These are phyloP conservation scores for Elaphomyces granulatus DNA, from an alignment of 495 filamentous ascomycete species.

Conservation along the genomic window DNA sequence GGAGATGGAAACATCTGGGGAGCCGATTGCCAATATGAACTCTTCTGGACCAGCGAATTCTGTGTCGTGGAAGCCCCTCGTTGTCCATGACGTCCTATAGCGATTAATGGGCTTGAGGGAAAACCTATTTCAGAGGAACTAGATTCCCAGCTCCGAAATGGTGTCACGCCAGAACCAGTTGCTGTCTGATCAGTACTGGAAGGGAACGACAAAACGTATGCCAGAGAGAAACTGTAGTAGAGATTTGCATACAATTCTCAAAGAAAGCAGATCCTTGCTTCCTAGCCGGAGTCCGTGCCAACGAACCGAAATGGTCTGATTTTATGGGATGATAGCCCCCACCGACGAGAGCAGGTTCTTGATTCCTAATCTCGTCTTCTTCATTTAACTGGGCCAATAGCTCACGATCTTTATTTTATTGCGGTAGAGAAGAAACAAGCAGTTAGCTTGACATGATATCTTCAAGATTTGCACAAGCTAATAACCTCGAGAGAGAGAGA, in stretches of 20 bases:
- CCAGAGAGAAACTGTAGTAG: background rate
- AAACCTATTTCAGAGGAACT: constrained; percentile 16
- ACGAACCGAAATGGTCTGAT: background rate
- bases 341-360: background rate
- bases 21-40: background rate
- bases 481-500: too few species aligned
- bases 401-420: constrained; percentile 24
- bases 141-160: constrained; percentile 14
- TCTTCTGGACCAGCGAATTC: background rate
- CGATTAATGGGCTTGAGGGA: constrained; percentile 20
- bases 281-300: background rate
- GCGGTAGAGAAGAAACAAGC: constrained; percentile 1
- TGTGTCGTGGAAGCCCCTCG: background rate
- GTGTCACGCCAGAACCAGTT: constrained; percentile 13
- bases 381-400: constrained; percentile 22
- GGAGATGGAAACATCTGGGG: background rate
- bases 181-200: constrained; percentile 5
- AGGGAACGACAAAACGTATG: background rate
- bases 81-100: constrained; percentile 2
- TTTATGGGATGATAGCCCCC: background rate
- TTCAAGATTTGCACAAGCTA: too few species aligned
- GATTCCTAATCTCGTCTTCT: background rate
- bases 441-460: too few species aligned
- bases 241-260: constrained; percentile 13
- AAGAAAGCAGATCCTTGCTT: constrained; percentile 20